These are phyloP conservation scores for Trametes versicolor DNA, from an alignment of 1,284 basidiomycete genomes.

Conservation along the genomic window DNA sequence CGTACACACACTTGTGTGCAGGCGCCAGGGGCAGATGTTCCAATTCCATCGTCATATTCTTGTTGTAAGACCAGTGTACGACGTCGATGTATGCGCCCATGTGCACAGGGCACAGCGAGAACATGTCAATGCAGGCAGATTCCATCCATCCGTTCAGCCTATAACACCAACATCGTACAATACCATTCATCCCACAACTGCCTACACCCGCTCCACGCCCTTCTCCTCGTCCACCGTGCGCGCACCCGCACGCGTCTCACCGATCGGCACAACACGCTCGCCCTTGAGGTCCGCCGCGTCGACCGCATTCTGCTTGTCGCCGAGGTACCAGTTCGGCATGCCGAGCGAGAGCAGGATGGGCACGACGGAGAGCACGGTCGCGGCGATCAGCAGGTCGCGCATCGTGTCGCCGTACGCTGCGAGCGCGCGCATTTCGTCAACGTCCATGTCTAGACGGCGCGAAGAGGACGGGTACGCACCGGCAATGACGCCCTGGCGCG, in stretches of 20 bases:
- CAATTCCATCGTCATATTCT: no score
- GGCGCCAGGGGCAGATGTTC: no score
- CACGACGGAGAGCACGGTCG: conserved; percentile 42
- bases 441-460: not conserved
- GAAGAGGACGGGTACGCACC: conserved; percentile 42
- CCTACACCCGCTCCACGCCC: not conserved
- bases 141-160: no score
- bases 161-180: not conserved
- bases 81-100: no score
- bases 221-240: not conserved
- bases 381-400: conserved; percentile 59
- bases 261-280: conserved; percentile 24
- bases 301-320: conserved; percentile 43
- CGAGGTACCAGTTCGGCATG: conserved; percentile 45
- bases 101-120: no score
- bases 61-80: no score
- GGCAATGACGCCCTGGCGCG: conserved; percentile 65
- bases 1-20: no score
- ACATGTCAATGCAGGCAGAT: no score
- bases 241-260: not conserved
- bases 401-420: conserved; percentile 63
- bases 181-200: not conserved
- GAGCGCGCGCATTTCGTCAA: conserved; percentile 30
- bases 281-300: conserved; percentile 38
- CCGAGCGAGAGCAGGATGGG: conserved; percentile 40